These are phyloP conservation scores for Ogataea pilisensis DNA, from an alignment of 805 yeast species.

Conservation along the genomic window DNA sequence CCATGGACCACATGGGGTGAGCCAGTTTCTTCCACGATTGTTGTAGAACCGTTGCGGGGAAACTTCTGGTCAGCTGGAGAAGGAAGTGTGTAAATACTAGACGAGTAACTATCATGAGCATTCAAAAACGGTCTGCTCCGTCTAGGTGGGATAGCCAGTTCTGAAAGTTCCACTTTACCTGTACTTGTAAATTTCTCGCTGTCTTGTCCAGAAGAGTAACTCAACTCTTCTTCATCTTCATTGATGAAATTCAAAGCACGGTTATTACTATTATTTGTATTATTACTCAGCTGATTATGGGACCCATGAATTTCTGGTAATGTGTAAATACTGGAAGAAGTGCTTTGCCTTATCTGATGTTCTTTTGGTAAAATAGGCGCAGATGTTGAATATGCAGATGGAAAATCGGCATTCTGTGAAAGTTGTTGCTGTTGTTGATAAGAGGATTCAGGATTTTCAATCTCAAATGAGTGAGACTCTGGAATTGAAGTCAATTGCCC, in stretches of 20 bases:
- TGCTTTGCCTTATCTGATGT: conserved; percentile 10
- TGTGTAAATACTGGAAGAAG: conserved; percentile 20
- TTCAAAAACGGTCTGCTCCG: background rate
- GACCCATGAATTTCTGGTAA: conserved; percentile 1
- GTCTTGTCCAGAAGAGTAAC: background rate
- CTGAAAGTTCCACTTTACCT: background rate
- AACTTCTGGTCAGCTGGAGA: background rate
- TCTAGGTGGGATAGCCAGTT: background rate
- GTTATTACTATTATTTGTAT: too few relatives aligned
- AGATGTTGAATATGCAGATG: too few relatives aligned
- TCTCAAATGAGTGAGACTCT: conserved; percentile 10
- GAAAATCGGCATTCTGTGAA: too few relatives aligned
- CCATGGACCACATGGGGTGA: too few relatives aligned
- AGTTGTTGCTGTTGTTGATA: too few relatives aligned
- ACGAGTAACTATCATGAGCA: conserved; percentile 3
- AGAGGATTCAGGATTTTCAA: too few relatives aligned
- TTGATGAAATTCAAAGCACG: background rate
- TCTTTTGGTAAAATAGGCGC: too few relatives aligned
- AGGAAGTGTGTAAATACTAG: conserved; percentile 8
- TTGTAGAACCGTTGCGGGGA: background rate
- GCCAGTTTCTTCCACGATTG: too few relatives aligned
- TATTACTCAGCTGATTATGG: too few relatives aligned
- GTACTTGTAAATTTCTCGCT: background rate
- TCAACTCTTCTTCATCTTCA: conserved; percentile 3
- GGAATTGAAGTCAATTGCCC: conserved; percentile 9